These are phyloP conservation scores for Botryosphaeria agaves DNA, from an alignment of 2,329 filamentous ascomycete species.

Conservation along the genomic window DNA sequence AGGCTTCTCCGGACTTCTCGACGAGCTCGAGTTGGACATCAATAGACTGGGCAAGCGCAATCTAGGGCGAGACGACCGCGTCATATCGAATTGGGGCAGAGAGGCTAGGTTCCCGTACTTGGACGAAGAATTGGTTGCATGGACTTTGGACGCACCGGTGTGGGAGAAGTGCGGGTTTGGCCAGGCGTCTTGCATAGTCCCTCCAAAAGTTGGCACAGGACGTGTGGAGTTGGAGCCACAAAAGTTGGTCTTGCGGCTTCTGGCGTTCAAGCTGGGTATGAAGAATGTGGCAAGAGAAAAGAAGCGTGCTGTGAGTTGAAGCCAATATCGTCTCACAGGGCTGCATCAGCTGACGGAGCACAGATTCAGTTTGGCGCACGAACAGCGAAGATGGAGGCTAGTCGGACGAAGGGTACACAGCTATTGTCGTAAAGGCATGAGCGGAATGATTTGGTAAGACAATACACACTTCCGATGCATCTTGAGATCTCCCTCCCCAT, in stretches of 20 bases:
- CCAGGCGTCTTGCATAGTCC: too few relatives aligned
- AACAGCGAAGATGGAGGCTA: conserved; percentile 30
- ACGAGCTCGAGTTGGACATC: conserved; percentile 76
- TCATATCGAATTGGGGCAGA: conserved; percentile 74
- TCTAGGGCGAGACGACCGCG: conserved; percentile 79
- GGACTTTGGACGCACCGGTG: conserved; percentile 57
- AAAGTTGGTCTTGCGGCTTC: conserved; percentile 63
- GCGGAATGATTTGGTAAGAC: background rate
- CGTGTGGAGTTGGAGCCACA: conserved; percentile 45
- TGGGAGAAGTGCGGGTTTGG: conserved; percentile 82
- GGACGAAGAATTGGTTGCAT: conserved; percentile 71
- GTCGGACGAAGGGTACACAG: conserved; percentile 29
- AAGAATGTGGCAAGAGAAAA: conserved; percentile 60
- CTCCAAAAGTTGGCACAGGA: conserved; percentile 9
- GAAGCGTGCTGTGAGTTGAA: conserved; percentile 60
- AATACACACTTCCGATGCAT: background rate
- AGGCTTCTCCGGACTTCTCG: conserved; percentile 54
- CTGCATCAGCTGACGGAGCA: conserved; percentile 1
- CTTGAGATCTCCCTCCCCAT: background rate
- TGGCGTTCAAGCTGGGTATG: conserved; percentile 63
- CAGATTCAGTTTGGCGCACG: conserved; percentile 27
- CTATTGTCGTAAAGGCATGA: conserved; percentile 15
- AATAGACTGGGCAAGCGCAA: conserved; percentile 81
- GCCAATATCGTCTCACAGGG: background rate
- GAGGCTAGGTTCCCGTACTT: conserved; percentile 85